Conservation (phyloP, 768 basidiomycete genomes). For the Leccinum arenicola region DNA sequence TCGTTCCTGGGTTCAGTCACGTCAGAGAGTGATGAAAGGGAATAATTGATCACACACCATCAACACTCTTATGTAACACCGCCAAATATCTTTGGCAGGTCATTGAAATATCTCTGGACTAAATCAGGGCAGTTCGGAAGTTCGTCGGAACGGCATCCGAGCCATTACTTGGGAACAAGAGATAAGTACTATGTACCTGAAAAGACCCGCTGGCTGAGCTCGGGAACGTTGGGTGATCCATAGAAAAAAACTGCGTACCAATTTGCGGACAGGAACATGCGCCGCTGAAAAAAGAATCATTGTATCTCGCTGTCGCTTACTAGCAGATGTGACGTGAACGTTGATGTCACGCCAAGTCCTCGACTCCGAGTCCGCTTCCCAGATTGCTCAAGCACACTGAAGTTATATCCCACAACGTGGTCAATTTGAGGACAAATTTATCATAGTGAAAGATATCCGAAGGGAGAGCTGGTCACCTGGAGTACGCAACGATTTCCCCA, state of each 20-base stretch:
- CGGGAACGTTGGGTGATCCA: not conserved
- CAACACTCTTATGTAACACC: slow-evolving; percentile 51
- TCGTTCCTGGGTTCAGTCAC: slow-evolving; percentile 38
- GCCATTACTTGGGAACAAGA: too few species aligned
- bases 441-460: too few species aligned
- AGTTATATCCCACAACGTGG: too few species aligned
- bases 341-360: too few species aligned
- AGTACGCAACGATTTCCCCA: too few species aligned
- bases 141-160: too few species aligned
- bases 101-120: slow-evolving; percentile 71
- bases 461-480: too few species aligned
- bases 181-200: slow-evolving; percentile 38
- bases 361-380: too few species aligned
- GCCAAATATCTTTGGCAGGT: slow-evolving; percentile 68
- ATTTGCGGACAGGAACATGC: slow-evolving; percentile 59
- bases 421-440: too few species aligned
- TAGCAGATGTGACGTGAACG: slow-evolving; percentile 3
- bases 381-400: too few species aligned
- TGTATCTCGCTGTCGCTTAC: slow-evolving; percentile 54
- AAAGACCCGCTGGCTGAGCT: not conserved
- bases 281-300: slow-evolving; percentile 66
- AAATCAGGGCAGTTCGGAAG: not conserved
- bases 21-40: not conserved
- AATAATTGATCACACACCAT: slow-evolving; percentile 38
- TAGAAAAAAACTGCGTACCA: slow-evolving; percentile 42